phyloP scores from a whole-genome alignment of 148 eudicot species.

The Amaranthus palmeri region DNA sequence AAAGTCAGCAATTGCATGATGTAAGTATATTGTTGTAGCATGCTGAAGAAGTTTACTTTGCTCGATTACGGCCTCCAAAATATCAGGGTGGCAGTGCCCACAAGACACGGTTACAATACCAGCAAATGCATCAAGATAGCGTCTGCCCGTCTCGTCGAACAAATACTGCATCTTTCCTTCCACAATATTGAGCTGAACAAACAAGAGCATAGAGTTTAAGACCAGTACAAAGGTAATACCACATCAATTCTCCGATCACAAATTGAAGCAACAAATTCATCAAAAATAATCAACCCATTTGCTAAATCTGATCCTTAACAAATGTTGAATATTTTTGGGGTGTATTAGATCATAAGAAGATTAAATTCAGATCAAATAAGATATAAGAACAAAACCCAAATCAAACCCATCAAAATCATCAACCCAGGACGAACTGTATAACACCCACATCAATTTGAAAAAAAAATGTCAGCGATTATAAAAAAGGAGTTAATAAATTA shows the following conservation, averaged over 20 bases:
- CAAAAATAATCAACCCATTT: not conserved
- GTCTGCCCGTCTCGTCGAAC: constrained; percentile 82
- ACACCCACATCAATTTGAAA: not conserved
- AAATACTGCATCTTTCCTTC: constrained; percentile 99
- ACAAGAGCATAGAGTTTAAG: constrained; percentile 9
- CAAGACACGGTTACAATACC: constrained; percentile 97
- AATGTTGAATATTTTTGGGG: not conserved
- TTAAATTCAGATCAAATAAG: no score
- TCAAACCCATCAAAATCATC: not conserved
- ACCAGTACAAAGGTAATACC: not conserved
- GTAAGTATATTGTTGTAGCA: constrained; percentile 89
- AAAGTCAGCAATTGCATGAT: constrained; percentile 94
- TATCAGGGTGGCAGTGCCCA: constrained; percentile 97
- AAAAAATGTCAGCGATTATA: not conserved
- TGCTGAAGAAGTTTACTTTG: constrained; percentile 95
- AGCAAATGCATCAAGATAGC: constrained; percentile 98
- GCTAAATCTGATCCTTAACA: not conserved
- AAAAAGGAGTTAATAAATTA: not conserved
- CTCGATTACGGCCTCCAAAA: constrained; percentile 67
- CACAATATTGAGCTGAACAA: constrained; percentile 78
- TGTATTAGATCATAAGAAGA: not conserved
- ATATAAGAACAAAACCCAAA: not conserved
- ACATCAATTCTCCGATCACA: not conserved
- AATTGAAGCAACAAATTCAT: no score
- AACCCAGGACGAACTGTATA: not conserved